phyloP scores from a whole-genome alignment of 805 yeast species.

The Kazachstania martiniae region DNA sequence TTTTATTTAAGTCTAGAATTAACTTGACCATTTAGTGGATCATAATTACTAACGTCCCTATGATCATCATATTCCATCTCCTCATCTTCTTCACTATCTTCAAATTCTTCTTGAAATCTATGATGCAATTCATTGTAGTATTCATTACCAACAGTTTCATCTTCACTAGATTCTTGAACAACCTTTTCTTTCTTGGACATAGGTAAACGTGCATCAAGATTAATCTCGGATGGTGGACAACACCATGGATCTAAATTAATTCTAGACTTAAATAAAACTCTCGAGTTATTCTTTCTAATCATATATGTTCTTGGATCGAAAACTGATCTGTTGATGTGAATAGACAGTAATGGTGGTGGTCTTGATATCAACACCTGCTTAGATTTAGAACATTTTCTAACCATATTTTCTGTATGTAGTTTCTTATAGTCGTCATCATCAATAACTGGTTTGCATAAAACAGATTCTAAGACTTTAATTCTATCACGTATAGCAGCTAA shows the following conservation, averaged over 20 bases:
- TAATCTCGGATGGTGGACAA: conserved; percentile 57
- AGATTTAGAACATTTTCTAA: conserved; percentile 66
- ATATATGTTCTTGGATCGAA: conserved; percentile 79
- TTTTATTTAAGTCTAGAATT: too few relatives aligned
- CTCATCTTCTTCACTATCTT: conserved; percentile 26
- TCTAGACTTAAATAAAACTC: conserved; percentile 62
- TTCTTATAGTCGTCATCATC: conserved; percentile 69
- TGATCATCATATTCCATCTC: conserved; percentile 5
- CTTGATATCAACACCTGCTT: conserved; percentile 72
- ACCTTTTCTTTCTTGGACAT: conserved; percentile 56
- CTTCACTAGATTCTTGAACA: conserved; percentile 28
- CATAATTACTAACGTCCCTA: conserved; percentile 19
- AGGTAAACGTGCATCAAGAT: conserved; percentile 68
- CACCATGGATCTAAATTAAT: conserved; percentile 61
- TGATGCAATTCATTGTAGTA: conserved; percentile 25
- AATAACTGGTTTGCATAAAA: conserved; percentile 55
- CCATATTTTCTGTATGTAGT: conserved; percentile 64
- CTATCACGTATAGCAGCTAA: conserved; percentile 32
- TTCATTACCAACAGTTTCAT: conserved; percentile 23
- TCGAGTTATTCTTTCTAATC: conserved; percentile 75
- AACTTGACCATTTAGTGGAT: conserved; percentile 19
- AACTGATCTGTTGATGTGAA: conserved; percentile 88
- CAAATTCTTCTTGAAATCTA: conserved; percentile 25
- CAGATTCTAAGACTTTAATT: conserved; percentile 38
- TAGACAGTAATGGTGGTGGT: conserved; percentile 72